These are phyloP conservation scores for Zoysia pacifica DNA, from an alignment of 176 grass and related monocot genomes.

Conservation along the genomic window DNA sequence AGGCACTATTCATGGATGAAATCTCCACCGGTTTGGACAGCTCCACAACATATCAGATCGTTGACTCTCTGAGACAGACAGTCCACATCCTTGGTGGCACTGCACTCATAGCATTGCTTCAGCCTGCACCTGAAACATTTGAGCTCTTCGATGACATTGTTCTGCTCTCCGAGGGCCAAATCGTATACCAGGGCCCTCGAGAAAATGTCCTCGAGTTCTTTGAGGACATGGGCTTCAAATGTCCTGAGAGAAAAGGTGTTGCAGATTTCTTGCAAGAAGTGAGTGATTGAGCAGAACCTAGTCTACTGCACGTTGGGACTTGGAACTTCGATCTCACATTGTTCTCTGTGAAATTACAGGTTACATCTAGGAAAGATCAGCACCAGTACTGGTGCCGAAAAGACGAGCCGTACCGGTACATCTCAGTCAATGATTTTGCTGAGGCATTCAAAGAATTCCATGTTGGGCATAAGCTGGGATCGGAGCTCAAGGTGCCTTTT, in stretches of 20 bases:
- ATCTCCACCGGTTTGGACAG: conserved; percentile 93
- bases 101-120: conserved; percentile 85
- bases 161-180: conserved; percentile 85
- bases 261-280: conserved; percentile 98
- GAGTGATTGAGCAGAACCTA: conserved; percentile 26
- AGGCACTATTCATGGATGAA: conserved; percentile 96
- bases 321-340: conserved; percentile 30
- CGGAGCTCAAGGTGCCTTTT: conserved; percentile 61
- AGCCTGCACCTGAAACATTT: conserved; percentile 90
- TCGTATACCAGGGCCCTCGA: conserved; percentile 90
- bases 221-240: conserved; percentile 83
- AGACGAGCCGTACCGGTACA: conserved; percentile 61
- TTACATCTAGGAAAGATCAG: conserved; percentile 96
- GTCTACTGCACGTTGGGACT: neutral
- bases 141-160: conserved; percentile 87
- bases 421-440: conserved; percentile 79
- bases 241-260: conserved; percentile 87
- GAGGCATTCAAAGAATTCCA: conserved; percentile 84
- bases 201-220: conserved; percentile 85
- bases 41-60: conserved; percentile 89
- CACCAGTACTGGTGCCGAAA: conserved; percentile 74
- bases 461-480: conserved; percentile 56
- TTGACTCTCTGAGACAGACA: conserved; percentile 84
- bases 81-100: conserved; percentile 88
- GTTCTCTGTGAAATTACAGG: conserved; percentile 48